Evolutionary conservation across 140 eudicot genomes (phyloP).

Genomic region (Flaveria floridana): DNA sequence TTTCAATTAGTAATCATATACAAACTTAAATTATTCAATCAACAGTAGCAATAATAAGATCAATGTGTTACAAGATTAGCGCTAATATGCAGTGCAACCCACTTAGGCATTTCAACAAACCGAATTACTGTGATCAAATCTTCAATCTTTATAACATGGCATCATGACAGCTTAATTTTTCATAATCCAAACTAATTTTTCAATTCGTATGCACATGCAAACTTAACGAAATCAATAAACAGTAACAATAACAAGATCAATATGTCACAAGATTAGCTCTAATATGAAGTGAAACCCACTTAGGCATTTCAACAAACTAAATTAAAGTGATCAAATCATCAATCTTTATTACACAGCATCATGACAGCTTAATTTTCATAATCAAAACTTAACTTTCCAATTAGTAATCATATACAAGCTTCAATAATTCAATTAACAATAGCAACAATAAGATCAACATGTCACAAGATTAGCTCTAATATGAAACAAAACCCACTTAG

Average conservation of each 20-base stretch:
- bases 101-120: constrained; percentile 1
- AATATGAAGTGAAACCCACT: neutral
- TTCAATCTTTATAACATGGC: neutral
- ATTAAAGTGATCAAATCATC: neutral
- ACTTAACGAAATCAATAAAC: neutral
- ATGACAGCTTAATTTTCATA: neutral
- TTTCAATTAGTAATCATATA: too few relatives aligned
- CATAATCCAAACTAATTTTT: neutral
- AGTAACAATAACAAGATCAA: neutral
- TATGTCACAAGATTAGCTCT: neutral
- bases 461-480: neutral
- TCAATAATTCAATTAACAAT: neutral
- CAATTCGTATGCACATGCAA: neutral
- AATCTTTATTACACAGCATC: neutral
- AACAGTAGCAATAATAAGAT: neutral
- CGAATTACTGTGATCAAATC: neutral
- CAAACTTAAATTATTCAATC: neutral
- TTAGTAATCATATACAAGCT: too few relatives aligned
- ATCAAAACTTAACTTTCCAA: neutral
- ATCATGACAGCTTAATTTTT: constrained; percentile 1
- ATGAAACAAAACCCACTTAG: neutral
- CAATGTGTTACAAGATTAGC: neutral
- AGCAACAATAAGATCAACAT: neutral
- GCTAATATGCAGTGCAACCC: neutral
- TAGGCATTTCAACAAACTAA: neutral